These are phyloP conservation scores for Xerocomus potaroensis DNA, from an alignment of 768 basidiomycete species.

Conservation along the genomic window DNA sequence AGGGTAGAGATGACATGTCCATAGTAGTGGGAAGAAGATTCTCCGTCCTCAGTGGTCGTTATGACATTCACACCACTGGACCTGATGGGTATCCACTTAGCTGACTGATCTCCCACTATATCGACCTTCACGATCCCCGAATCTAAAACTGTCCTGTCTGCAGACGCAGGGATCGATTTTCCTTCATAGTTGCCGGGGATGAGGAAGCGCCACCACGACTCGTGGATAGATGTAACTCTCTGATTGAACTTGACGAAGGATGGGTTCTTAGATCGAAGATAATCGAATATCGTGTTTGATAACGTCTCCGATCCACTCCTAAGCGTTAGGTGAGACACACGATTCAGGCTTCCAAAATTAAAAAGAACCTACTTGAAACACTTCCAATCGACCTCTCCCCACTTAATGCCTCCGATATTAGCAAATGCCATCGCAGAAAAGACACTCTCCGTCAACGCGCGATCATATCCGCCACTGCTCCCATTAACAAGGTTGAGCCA, in stretches of 20 bases:
- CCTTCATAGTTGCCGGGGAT: too few species aligned
- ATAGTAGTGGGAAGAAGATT: too few species aligned
- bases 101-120: too few species aligned
- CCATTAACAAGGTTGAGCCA: slow-evolving; percentile 32
- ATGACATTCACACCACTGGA: too few species aligned
- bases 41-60: too few species aligned
- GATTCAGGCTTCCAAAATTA: too few species aligned
- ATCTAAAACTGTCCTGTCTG: too few species aligned
- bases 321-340: background rate
- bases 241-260: slow-evolving; percentile 10
- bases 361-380: slow-evolving; percentile 29
- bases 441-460: slow-evolving; percentile 33
- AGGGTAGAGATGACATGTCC: too few species aligned
- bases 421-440: slow-evolving; percentile 29
- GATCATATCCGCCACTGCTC: slow-evolving; percentile 32
- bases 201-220: too few species aligned
- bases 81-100: too few species aligned
- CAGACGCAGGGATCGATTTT: too few species aligned
- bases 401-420: background rate
- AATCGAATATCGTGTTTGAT: slow-evolving; percentile 22
- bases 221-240: slow-evolving; percentile 16
- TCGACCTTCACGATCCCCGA: too few species aligned
- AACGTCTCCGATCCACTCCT: slow-evolving; percentile 25
- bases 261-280: background rate
- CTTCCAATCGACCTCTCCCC: slow-evolving; percentile 20